These are phyloP conservation scores for Aspergillus fructus DNA, from an alignment of 2,329 filamentous ascomycete genomes.

Conservation along the genomic window DNA sequence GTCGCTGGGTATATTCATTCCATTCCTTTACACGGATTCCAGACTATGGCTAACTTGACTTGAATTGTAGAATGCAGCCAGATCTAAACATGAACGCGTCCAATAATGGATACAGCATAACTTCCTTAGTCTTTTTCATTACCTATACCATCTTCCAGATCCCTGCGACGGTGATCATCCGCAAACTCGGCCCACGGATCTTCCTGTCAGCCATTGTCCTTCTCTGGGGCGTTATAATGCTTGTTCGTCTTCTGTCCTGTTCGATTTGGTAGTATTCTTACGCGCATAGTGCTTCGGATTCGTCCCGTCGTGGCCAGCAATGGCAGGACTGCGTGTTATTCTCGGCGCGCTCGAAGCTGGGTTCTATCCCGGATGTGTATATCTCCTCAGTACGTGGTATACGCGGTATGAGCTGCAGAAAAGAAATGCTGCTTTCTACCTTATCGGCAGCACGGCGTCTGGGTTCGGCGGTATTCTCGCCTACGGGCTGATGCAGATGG, in stretches of 20 bases:
- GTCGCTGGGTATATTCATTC: slow-evolving; percentile 12
- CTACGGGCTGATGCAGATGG: slow-evolving; percentile 33
- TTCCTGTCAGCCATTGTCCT: slow-evolving; percentile 29
- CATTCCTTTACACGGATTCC: background rate
- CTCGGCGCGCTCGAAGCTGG: slow-evolving; percentile 20
- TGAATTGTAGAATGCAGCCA: slow-evolving; percentile 13
- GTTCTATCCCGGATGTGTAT: slow-evolving; percentile 7
- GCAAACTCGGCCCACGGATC: slow-evolving; percentile 56
- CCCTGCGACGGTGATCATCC: slow-evolving; percentile 67
- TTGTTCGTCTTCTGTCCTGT: background rate
- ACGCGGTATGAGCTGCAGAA: background rate
- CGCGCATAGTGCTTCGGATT: slow-evolving; percentile 15
- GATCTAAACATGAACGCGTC: slow-evolving; percentile 17
- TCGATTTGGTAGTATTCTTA: too few relatives aligned
- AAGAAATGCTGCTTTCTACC: slow-evolving; percentile 37
- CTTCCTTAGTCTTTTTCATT: slow-evolving; percentile 66
- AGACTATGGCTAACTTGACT: background rate
- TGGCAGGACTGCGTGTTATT: slow-evolving; percentile 58
- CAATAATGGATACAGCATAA: slow-evolving; percentile 16
- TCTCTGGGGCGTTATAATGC: slow-evolving; percentile 2
- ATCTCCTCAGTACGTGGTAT: slow-evolving; percentile 48
- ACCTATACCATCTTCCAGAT: slow-evolving; percentile 72
- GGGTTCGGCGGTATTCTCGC: slow-evolving; percentile 44
- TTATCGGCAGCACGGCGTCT: slow-evolving; percentile 43
- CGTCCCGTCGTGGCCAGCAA: slow-evolving; percentile 40